These are phyloP conservation scores for Pistacia vera DNA, from an alignment of 345 rosid species.

Conservation along the genomic window DNA sequence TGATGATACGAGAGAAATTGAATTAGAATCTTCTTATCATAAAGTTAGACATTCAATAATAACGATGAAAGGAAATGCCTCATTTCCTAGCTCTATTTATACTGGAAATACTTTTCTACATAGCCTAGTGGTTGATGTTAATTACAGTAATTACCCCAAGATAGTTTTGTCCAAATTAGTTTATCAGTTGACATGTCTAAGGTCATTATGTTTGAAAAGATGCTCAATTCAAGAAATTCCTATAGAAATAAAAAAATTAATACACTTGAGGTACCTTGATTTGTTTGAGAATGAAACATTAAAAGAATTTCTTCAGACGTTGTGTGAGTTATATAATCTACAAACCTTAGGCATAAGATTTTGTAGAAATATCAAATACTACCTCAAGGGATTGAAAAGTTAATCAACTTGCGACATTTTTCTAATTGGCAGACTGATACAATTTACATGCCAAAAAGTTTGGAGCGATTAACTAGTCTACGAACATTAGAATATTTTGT, in stretches of 20 bases:
- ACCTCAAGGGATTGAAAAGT: neutral
- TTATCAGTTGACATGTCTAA: neutral
- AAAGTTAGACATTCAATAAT: neutral
- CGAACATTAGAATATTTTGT: neutral
- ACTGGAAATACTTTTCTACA: neutral
- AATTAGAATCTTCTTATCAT: neutral
- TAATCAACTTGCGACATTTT: slow-evolving; percentile 1
- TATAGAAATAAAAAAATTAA: too few species aligned
- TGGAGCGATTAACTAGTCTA: too few species aligned
- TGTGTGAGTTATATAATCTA: neutral
- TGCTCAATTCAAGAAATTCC: too few species aligned
- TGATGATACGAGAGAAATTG: too few species aligned
- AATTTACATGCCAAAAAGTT: neutral
- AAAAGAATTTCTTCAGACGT: too few species aligned
- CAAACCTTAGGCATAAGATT: neutral
- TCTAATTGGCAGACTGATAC: neutral
- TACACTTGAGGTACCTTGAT: too few species aligned
- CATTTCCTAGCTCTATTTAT: neutral
- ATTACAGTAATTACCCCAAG: neutral
- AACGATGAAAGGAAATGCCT: too few species aligned
- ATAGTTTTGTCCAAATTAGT: too few species aligned
- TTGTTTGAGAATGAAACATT: too few species aligned
- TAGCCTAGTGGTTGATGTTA: neutral
- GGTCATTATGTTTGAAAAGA: neutral
- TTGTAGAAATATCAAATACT: neutral